Base-by-base conservation (phyloP, 148 eudicot genomes). In the Arbutus unedo region DNA sequence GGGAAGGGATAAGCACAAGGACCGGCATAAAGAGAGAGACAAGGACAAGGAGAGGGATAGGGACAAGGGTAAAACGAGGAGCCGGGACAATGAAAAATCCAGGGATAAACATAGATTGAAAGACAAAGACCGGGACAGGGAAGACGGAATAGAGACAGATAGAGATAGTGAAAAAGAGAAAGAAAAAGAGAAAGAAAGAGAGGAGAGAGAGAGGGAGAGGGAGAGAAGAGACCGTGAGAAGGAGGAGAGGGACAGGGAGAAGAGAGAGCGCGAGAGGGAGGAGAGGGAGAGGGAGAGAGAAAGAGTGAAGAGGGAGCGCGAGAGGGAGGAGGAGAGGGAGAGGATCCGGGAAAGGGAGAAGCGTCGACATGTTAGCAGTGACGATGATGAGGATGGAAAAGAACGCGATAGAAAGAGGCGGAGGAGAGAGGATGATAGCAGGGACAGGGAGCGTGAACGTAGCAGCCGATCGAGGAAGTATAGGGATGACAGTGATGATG, bases 321-420 rank as follows among this genome's bases (percentile, higher is more conserved):
- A 77, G 48, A 54, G 64, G 48, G 66, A 47, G 60, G 83, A 45
- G 60, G 81, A 71, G 15, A 83, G 79, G 77, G 86, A 84, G 75
- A 87, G 81, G 84, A 84, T 84, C 10, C 74, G 83, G 85, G 84
- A 87, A 68, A 73, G 86, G 75, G 89, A 85, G 83, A 88, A 87
- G 82, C 85, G 90, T 16, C 82, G 88, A 56, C 89, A 90, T 75
- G 83, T 82, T 49, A 83, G 89, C 50, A 82, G 88, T 81, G 87
- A 83, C 81, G 90, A 83, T 48, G 88, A 86, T 53, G 88, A 86
- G 78, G 88, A 87, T 53, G 87, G 83, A 25, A 92, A 83, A 86
- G 93, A 85, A 2, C 87, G 84, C 47, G 97, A 90, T 11, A 85
- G 88, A 80, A 93, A 92, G 83, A 84, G 90, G 79, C 86, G 91